These are phyloP conservation scores for Stenocarpella maydis DNA, from an alignment of 2,329 filamentous ascomycete genomes.

Conservation along the genomic window DNA sequence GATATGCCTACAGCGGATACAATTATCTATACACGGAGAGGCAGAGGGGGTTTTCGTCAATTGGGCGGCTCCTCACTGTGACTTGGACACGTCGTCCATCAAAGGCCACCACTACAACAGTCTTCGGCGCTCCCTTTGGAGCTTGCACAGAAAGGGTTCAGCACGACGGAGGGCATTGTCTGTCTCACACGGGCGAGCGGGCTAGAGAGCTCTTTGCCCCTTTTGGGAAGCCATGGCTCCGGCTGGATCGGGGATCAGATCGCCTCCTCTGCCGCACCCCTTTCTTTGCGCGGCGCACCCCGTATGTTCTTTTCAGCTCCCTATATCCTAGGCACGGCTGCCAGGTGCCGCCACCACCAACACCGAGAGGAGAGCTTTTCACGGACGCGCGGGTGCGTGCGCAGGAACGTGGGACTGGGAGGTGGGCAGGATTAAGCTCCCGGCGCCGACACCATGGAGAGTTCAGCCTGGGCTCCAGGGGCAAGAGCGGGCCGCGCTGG, in stretches of 20 bases:
- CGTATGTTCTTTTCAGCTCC: neutral
- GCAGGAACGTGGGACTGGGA: neutral
- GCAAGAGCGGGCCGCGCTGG: neutral
- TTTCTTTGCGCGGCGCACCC: neutral
- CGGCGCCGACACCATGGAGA: constrained; percentile 15
- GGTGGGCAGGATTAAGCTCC: constrained; percentile 11
- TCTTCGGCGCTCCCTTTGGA: constrained; percentile 17
- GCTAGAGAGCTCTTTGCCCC: neutral
- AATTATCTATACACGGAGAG: too few species aligned
- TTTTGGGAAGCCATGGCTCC: constrained; percentile 11
- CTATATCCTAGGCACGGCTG: neutral
- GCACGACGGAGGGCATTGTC: constrained; percentile 7
- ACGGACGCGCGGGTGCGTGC: constrained; percentile 3
- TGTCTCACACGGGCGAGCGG: constrained; percentile 13
- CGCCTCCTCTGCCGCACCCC: neutral
- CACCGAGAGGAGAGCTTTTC: neutral
- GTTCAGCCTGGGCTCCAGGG: constrained; percentile 18
- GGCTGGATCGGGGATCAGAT: constrained; percentile 26
- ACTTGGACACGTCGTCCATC: constrained; percentile 23
- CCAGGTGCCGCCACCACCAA: neutral
- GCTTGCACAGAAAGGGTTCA: constrained; percentile 14
- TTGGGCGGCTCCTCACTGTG: neutral
- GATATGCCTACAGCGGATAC: neutral
- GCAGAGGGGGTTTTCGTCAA: too few species aligned
- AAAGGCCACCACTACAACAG: neutral